Base-by-base conservation (phyloP, 352 stramenopile genomes). In the Globisporangium okanoganense region DNA sequence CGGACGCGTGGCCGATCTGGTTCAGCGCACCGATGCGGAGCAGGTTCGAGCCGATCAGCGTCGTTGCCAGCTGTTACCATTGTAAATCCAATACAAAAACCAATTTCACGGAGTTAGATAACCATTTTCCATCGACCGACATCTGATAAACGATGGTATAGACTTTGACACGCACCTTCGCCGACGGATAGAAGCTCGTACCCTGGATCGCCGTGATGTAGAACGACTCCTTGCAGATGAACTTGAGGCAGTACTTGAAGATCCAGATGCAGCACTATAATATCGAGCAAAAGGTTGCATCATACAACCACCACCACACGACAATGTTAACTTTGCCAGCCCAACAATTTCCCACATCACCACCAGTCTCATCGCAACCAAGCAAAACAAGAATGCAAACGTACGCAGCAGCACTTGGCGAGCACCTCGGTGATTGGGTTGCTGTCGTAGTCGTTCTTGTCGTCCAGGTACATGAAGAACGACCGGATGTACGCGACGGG, bases 141-240 rank as follows among this genome's bases (percentile, higher is more conserved):
- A 29, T 5, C n/a, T n/a, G n/a, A n/a, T n/a, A n/a, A n/a, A n/a
- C n/a, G 22, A 33, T 31, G n/a, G 0, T 51, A 20, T 44, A 1
- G 38, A 7, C 13, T 16, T 44, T 3, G 14, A 44, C 38, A 44
- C 33, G 41, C 20, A 90, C 83, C 73, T 91, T 94, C 41, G 77
- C 80, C 0, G 85, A 90, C 18, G 78, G 73, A 60, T 87, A 89
- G 43, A 92, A 94, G 54, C 75, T 72, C 20, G 82, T 90, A 52
- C 85, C 82, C 69, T 92, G 80, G 48, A 94, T 90, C 7, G 85
- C 78, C 16, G 79, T 94, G 61, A 94, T 77, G 64, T 91, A 94
- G 22, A 78, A 73, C 29, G 85, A 79, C 66, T 94, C 85, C 49
- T 94, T 94, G 61, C 78, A 91, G 54, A 94, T 89, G 57, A 88